phyloP scores from a whole-genome alignment of 1,284 basidiomycete genomes.

The Schizopora paradoxa region DNA sequence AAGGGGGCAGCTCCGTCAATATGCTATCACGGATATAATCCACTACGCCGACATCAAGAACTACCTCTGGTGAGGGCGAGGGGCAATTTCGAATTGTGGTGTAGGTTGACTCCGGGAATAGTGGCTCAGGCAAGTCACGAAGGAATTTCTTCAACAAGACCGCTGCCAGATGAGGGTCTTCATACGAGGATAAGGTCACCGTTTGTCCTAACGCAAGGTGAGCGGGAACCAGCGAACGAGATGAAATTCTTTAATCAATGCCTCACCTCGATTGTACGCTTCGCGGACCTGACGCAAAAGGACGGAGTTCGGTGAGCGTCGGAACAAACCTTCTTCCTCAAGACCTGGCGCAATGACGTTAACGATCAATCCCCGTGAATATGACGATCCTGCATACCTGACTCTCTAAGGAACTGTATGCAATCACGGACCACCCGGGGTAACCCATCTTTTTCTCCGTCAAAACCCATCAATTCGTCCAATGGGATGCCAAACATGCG shows the following conservation, averaged over 20 bases:
- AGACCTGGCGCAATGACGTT: slow-evolving; percentile 40
- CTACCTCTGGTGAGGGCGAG: slow-evolving; percentile 42
- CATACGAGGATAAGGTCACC: slow-evolving; percentile 66
- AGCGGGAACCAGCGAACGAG: slow-evolving; percentile 6
- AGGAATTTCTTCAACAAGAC: slow-evolving; percentile 83
- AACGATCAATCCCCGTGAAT: neutral
- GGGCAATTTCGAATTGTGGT: slow-evolving; percentile 65
- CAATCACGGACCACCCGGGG: slow-evolving; percentile 76
- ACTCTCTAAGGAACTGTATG: slow-evolving; percentile 63
- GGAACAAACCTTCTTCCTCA: slow-evolving; percentile 74
- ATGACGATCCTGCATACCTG: slow-evolving; percentile 33
- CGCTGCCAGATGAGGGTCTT: slow-evolving; percentile 75
- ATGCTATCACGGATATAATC: slow-evolving; percentile 61
- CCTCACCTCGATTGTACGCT: slow-evolving; percentile 71
- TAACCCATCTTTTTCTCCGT: slow-evolving; percentile 74
- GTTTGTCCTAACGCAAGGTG: slow-evolving; percentile 51
- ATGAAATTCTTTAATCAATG: slow-evolving; percentile 3
- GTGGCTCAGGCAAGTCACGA: slow-evolving; percentile 68
- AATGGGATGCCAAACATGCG: slow-evolving; percentile 74
- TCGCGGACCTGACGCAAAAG: slow-evolving; percentile 69
- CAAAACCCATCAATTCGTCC: slow-evolving; percentile 74
- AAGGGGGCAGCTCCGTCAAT: slow-evolving; percentile 61
- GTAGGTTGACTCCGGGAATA: slow-evolving; percentile 69
- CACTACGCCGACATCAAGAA: slow-evolving; percentile 51
- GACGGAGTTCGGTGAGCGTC: slow-evolving; percentile 67